Evolutionary conservation across 257 asterid species (phyloP).

Genomic region (Verbena officinalis): DNA sequence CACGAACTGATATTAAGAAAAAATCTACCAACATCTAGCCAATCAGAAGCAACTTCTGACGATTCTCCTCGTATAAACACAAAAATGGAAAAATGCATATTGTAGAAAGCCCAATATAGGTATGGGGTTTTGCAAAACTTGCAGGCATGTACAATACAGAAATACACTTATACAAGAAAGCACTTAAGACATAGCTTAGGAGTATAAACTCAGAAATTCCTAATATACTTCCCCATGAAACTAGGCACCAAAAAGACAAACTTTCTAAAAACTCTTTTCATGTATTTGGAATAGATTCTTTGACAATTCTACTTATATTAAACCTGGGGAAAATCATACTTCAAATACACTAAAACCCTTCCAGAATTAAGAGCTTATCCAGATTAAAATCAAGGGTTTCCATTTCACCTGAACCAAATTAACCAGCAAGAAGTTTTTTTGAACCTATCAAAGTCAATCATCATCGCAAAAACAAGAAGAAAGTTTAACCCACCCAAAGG

Average conservation of each 20-base stretch:
- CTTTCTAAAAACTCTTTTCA: constrained; percentile 21
- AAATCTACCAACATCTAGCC: not conserved
- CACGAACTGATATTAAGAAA: too few species aligned
- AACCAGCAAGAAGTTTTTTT: constrained; percentile 18
- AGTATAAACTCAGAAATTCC: constrained; percentile 27
- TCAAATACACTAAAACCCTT: not conserved
- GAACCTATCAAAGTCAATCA: constrained; percentile 17
- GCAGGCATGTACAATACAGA: constrained; percentile 6
- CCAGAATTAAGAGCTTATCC: not conserved
- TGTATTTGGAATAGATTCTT: constrained; percentile 23
- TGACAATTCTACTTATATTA: constrained; percentile 4
- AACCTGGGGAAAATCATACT: constrained; percentile 18
- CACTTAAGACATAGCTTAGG: constrained; percentile 2
- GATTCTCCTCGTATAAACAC: not conserved
- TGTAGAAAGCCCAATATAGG: not conserved
- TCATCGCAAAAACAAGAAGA: constrained; percentile 15
- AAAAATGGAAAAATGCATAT: not conserved
- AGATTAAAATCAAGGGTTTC: constrained; percentile 17
- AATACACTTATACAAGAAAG: constrained; percentile 11
- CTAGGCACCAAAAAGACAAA: constrained; percentile 24
- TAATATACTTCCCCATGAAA: constrained; percentile 17
- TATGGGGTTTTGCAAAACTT: not conserved
- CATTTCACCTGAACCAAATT: constrained; percentile 9
- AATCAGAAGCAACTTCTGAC: constrained; percentile 1
- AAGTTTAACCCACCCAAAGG: not conserved